Conservation (phyloP, 192 early-diverging fungal species). For the Linnemannia elongata region DNA sequence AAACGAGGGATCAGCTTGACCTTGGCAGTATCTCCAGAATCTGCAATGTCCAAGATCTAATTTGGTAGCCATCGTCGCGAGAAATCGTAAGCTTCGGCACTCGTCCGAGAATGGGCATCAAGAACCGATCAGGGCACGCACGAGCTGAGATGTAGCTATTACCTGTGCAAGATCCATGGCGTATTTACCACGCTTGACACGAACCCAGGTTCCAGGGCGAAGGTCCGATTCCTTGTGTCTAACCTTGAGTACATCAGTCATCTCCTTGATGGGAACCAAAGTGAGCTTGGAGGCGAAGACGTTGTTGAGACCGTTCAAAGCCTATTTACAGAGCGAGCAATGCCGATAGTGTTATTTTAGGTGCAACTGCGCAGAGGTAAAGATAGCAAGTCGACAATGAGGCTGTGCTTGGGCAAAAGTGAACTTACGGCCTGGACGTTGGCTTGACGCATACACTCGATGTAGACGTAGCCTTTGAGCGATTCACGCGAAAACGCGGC, state of each 20-base stretch:
- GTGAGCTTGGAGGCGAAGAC: constrained; percentile 78
- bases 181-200: constrained; percentile 93
- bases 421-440: constrained; percentile 76
- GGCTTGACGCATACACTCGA: constrained; percentile 86
- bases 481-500: constrained; percentile 89
- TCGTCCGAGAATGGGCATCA: not conserved
- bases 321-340: constrained; percentile 35
- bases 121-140: constrained; percentile 1
- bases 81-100: not conserved
- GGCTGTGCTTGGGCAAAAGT: not conserved
- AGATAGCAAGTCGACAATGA: not conserved
- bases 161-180: constrained; percentile 94
- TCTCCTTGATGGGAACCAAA: constrained; percentile 92
- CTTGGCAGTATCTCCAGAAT: constrained; percentile 74
- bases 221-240: constrained; percentile 74
- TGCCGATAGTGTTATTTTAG: constrained; percentile 14
- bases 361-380: not conserved
- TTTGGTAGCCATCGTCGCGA: not conserved
- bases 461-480: constrained; percentile 91
- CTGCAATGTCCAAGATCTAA: constrained; percentile 70
- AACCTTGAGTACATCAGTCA: constrained; percentile 90
- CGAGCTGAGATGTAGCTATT: not conserved
- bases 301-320: constrained; percentile 81
- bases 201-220: constrained; percentile 84
- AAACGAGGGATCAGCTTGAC: constrained; percentile 84